phyloP scores from a whole-genome alignment of 805 yeast genomes.

The Candida orba region DNA sequence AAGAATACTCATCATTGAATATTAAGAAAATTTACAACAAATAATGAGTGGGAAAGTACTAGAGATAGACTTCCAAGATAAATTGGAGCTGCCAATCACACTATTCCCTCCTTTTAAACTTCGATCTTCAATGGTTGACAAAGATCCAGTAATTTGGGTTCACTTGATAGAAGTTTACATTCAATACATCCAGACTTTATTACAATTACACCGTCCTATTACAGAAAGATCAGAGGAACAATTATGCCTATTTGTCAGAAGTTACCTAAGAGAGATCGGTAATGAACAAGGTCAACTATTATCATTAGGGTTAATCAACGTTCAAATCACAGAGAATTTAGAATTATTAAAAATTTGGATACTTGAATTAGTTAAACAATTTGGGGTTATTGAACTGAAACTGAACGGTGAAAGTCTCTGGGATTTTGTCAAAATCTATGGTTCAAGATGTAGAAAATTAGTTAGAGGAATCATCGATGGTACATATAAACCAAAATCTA shows the following conservation, averaged over 20 bases:
- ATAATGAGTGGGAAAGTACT: constrained; percentile 1
- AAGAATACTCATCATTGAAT: no score
- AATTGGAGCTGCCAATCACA: constrained; percentile 49
- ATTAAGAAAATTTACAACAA: background rate
- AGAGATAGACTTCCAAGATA: constrained; percentile 6
- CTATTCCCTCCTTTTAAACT: constrained; percentile 69
- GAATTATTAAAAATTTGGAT: constrained; percentile 36
- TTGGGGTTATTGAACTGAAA: constrained; percentile 50
- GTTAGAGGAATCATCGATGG: constrained; percentile 55
- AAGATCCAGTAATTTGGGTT: constrained; percentile 80
- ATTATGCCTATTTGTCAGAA: constrained; percentile 46
- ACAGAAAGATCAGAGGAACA: constrained; percentile 53
- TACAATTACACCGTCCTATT: constrained; percentile 32
- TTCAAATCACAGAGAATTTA: constrained; percentile 53
- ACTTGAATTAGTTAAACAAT: constrained; percentile 39
- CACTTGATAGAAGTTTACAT: constrained; percentile 63
- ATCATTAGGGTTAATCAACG: constrained; percentile 66
- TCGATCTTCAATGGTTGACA: constrained; percentile 70
- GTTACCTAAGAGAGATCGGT: constrained; percentile 53
- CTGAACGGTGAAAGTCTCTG: constrained; percentile 56
- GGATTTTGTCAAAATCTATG: constrained; percentile 55
- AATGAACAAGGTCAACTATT: constrained; percentile 54
- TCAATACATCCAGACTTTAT: constrained; percentile 34
- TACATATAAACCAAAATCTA: constrained; percentile 22
- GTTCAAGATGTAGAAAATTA: constrained; percentile 31